These are phyloP conservation scores for Sugiyamaella neomexicana DNA, from an alignment of 1,139 yeast species.

Conservation along the genomic window DNA sequence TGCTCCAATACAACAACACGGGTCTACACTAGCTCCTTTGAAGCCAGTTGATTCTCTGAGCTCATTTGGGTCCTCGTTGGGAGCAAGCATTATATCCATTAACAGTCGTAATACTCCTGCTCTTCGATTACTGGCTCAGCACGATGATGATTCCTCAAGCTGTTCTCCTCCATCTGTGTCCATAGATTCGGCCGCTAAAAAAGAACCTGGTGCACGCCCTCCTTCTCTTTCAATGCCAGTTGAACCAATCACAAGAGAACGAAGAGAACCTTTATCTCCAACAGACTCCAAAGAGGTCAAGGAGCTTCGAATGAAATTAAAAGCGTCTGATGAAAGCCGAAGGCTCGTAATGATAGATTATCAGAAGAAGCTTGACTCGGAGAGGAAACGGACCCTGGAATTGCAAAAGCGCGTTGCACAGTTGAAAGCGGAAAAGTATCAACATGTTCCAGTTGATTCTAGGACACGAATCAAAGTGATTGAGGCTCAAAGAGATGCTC, in stretches of 20 bases:
- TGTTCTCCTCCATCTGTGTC: neutral
- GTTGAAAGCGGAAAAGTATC: slow-evolving; percentile 27
- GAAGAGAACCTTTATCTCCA: neutral
- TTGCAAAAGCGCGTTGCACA: slow-evolving; percentile 32
- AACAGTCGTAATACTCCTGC: slow-evolving; percentile 4
- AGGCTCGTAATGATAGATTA: slow-evolving; percentile 33
- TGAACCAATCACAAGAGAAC: neutral
- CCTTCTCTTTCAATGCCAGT: slow-evolving; percentile 8
- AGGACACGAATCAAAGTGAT: slow-evolving; percentile 14
- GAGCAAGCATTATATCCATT: slow-evolving; percentile 6
- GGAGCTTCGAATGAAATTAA: slow-evolving; percentile 29
- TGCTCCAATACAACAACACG: neutral
- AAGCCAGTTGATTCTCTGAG: slow-evolving; percentile 3
- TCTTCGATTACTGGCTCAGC: slow-evolving; percentile 3
- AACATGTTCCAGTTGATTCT: slow-evolving; percentile 32
- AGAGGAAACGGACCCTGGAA: slow-evolving; percentile 32
- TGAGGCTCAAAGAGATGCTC: slow-evolving; percentile 57
- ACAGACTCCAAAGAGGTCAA: slow-evolving; percentile 17
- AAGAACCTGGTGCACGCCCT: neutral
- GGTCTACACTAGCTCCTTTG: neutral
- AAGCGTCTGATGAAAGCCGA: slow-evolving; percentile 34
- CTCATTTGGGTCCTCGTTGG: slow-evolving; percentile 1
- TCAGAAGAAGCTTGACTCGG: slow-evolving; percentile 35
- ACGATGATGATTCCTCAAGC: neutral
- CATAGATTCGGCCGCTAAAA: neutral